These are phyloP conservation scores for Penicillium soppii DNA, from an alignment of 495 filamentous ascomycete species.

Conservation along the genomic window DNA sequence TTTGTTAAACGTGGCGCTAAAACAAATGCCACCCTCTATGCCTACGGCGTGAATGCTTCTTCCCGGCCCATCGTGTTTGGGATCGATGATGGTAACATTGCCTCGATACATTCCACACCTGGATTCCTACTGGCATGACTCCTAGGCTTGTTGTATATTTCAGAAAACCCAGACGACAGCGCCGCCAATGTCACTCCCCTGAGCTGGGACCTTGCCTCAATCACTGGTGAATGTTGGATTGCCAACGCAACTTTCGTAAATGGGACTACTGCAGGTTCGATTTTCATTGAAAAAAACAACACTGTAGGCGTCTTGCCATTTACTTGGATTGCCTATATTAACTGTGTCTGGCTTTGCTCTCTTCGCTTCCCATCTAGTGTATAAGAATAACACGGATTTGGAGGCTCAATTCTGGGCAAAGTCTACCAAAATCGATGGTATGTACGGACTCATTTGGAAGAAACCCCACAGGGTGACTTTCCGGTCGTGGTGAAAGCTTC, in stretches of 20 bases:
- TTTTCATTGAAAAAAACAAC: constrained; percentile 12
- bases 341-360: constrained; percentile 18
- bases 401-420: constrained; percentile 20
- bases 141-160: constrained; percentile 11
- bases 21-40: constrained; percentile 15
- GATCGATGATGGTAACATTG: constrained; percentile 6
- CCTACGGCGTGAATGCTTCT: constrained; percentile 14
- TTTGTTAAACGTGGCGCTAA: constrained; percentile 17
- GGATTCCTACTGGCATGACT: neutral
- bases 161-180: constrained; percentile 6
- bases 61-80: constrained; percentile 12
- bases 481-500: constrained; percentile 19
- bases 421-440: neutral
- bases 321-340: constrained; percentile 6
- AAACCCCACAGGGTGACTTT: constrained; percentile 9
- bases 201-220: constrained; percentile 12
- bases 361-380: constrained; percentile 19
- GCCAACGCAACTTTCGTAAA: constrained; percentile 15
- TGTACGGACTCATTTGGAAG: constrained; percentile 15
- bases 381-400: constrained; percentile 13
- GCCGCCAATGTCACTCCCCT: constrained; percentile 5
- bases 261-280: constrained; percentile 11
- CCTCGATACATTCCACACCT: neutral
- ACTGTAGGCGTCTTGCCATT: constrained; percentile 10
- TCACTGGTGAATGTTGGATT: constrained; percentile 18